Conservation (phyloP, 371 early-diverging fungal species). For the Mucor velutinosus region DNA sequence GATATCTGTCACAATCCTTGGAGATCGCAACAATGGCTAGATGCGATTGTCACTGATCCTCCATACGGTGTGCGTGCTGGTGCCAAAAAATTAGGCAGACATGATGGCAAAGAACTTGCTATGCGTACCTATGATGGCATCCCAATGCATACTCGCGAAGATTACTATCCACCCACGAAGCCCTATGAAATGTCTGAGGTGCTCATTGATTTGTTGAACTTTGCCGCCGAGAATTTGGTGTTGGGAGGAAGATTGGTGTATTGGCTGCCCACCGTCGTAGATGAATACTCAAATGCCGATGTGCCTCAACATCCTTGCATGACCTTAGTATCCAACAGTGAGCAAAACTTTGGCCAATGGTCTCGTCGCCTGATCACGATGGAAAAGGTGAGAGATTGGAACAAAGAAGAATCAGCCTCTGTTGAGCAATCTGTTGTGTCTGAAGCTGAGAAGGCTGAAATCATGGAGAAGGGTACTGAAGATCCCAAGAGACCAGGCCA, state of each 20-base stretch:
- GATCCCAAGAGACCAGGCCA: constrained; percentile 46
- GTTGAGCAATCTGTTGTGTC: constrained; percentile 14
- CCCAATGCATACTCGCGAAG: constrained; percentile 61
- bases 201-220: constrained; percentile 78
- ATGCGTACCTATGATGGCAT: constrained; percentile 65
- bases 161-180: constrained; percentile 88
- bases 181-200: constrained; percentile 95
- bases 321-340: constrained; percentile 82
- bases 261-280: constrained; percentile 94
- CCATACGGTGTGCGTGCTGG: constrained; percentile 98
- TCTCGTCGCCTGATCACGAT: constrained; percentile 91
- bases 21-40: constrained; percentile 71
- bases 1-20: constrained; percentile 93
- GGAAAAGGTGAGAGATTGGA: constrained; percentile 73
- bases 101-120: constrained; percentile 58
- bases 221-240: constrained; percentile 80
- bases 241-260: constrained; percentile 92
- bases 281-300: constrained; percentile 80
- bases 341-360: constrained; percentile 95
- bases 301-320: constrained; percentile 86
- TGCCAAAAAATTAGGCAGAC: constrained; percentile 88
- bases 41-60: constrained; percentile 86
- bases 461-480: constrained; percentile 29
- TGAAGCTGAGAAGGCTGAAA: constrained; percentile 19
- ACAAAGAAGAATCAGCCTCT: constrained; percentile 12